Base-by-base conservation (phyloP, 1,284 basidiomycete genomes). In the Rhizoctonia solani region DNA sequence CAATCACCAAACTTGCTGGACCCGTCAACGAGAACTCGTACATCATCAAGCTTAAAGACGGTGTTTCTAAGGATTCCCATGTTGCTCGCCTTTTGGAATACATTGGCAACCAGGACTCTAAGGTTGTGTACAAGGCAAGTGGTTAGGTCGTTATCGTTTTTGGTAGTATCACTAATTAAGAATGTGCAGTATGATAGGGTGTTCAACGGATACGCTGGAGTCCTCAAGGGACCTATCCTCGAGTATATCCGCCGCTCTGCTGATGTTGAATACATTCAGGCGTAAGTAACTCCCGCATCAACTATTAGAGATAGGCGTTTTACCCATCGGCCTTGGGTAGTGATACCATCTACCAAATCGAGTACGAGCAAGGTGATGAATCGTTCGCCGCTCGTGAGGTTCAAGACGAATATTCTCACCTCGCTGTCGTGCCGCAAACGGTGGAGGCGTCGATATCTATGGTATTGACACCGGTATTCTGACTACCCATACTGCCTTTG, bases 131-230 rank as follows among this genome's bases (percentile, higher is more conserved):
- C 47, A 39, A 39, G 37, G 37, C 16, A 39, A 8, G 37, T 39
- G 16, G 9, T 39, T 39, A 16, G 9, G 16, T 39, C 37, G 37
- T 39, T 39, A 8, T 8, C 37, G 16, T n/a, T n/a, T n/a, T n/a
- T n/a, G 16, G 16, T 52, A 25, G 32, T 30, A 49, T n/a, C 25
- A 9, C 37, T 29, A 13, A 13, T 52, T 8, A 39, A 8, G 37
- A 25, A 8, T 39, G 8, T 39, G 9, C 16, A 68, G 32, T 68
- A 47, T 27, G 56, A 61, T 13, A 32, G 19, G 16, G 46, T 69
- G 32, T 54, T 68, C 29, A 68, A 68, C 41, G 69, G 66, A 13
- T 69, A 67, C 34, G 54, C 69, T 19, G 69, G 69, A 25, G 49
- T 21, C 8, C 23, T 68, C 23, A 52, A 29, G 25, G 21, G 39